Base-by-base conservation (phyloP, 306 rosid species). In the Malus sieversii region DNA sequence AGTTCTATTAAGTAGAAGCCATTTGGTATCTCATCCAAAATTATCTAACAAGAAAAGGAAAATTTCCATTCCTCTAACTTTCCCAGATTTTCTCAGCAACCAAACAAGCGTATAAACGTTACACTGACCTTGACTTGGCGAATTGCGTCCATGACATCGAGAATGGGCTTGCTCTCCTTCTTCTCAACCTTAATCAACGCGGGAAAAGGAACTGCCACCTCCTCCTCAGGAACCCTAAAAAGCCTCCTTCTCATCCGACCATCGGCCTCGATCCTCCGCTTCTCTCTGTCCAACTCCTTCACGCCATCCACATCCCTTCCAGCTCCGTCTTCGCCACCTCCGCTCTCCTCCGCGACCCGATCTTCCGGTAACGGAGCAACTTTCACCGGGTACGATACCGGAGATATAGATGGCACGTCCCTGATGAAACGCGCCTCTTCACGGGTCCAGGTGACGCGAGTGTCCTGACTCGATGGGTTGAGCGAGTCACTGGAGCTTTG, bases 341-440 rank as follows among this genome's bases (percentile, higher is more conserved):
- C 80, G 10, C 70, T 75, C 14, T 70, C 69, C 48, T 11, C 80
- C 16, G 83, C 25, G 1, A 1, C 77, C 78, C 23, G 92, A 72
- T 88, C 87, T 35, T 89, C 99, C 22, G 97, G 99, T 11, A 95
- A 87, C 11, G 97, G 97, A 22, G 97, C 99, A 51, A 89, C 96
- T 2, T 91, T 85, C 2, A 72, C 1, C 3, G 91, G 77, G 69
- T 93, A 91, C 15, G 96, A 85, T 38, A 90, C 96, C 4, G 89
- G 89, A 13, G 85, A 2, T n/a, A 90, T 75, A 4, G 89, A 76
- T 4, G 95, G 90, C 29, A 63, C 82, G 33, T 92, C 92, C 81
- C 87, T 88, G 45, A 94, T 84, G 68, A 87, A 94, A 4, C 98
- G 88, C 59, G 81, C 19, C 10, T 94, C 97, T 52, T 94, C 90